phyloP scores from a whole-genome alignment of 2,329 filamentous ascomycete genomes.

The Apiospora sp. region DNA sequence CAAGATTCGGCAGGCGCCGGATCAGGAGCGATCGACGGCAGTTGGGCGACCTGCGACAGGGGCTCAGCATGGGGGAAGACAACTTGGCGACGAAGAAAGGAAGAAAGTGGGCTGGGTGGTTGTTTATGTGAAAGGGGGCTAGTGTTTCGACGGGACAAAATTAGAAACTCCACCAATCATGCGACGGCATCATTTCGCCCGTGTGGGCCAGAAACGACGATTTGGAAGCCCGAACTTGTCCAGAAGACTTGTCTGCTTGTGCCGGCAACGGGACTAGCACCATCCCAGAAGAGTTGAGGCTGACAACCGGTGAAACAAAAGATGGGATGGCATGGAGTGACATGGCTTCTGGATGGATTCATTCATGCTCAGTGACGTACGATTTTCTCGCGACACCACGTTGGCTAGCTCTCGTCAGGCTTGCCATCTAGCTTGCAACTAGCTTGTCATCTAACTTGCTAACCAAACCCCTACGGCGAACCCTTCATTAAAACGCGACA shows the following conservation, averaged over 20 bases:
- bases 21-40: constrained; percentile 14
- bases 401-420: not conserved
- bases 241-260: not conserved
- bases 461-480: not conserved
- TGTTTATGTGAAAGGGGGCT: constrained; percentile 2
- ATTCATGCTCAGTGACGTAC: not conserved
- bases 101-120: not conserved
- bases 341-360: not conserved
- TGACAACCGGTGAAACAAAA: not conserved
- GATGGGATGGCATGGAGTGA: not conserved
- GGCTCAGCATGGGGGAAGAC: not conserved
- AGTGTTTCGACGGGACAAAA: constrained; percentile 7
- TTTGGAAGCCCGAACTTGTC: too few species aligned
- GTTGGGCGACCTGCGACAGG: not conserved
- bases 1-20: constrained; percentile 1
- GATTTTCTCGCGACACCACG: not conserved
- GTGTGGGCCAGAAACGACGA: not conserved
- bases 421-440: not conserved
- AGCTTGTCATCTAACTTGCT: not conserved
- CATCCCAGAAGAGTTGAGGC: not conserved
- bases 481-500: not conserved
- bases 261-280: not conserved
- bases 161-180: constrained; percentile 19
- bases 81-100: not conserved
- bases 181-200: not conserved